Base-by-base conservation (phyloP, 441 rosid genomes). In the Viola pubescens region DNA sequence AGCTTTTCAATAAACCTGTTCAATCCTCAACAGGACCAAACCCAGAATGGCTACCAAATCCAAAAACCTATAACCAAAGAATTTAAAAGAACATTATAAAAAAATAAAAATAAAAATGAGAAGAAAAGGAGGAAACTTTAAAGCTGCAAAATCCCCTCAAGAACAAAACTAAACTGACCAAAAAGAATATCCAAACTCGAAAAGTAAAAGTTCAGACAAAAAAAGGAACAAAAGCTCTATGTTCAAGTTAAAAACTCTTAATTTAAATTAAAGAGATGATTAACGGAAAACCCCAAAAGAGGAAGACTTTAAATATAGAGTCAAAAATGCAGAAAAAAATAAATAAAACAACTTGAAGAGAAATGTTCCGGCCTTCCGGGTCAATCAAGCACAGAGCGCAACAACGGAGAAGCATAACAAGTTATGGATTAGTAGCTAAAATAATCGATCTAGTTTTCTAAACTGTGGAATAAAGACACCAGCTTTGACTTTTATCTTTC, bases 401-500 rank as follows among this genome's bases (percentile, higher is more conserved):
- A 2, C 34, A 26, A 26, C 2, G 34, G 34, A 26, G 34, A 26
- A 26, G 2, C 34, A 26, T 1, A 26, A 26, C 34, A 26, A 26
- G 34, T 26, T 0, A 26, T 1, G 34, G 34, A 26, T 1, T 26
- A 26, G 34, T 0, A 26, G 34, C 26, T 26, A 26, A 26, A 0
- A 26, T 26, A 26, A 0, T 34, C 43, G n/a, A 34, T 53, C 40
- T 34, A 9, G 12, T 53, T 7, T 37, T 37, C 0, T 9, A 10
- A 14, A 37, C n/a, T 7, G 56, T 52, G 13, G 44, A 34, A 13
- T 55, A 60, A 57, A 44, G 11, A 16, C 10, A 46, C 50, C 60
- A 2, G 52, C 57, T 65, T 80, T 80, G 78, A 80, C 84, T 72
- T 48, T 46, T 39, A 58, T 72, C 48, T 58, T 40, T 39, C 34